These are phyloP conservation scores for Suillus bovinus DNA, from an alignment of 768 basidiomycete species.

Conservation along the genomic window DNA sequence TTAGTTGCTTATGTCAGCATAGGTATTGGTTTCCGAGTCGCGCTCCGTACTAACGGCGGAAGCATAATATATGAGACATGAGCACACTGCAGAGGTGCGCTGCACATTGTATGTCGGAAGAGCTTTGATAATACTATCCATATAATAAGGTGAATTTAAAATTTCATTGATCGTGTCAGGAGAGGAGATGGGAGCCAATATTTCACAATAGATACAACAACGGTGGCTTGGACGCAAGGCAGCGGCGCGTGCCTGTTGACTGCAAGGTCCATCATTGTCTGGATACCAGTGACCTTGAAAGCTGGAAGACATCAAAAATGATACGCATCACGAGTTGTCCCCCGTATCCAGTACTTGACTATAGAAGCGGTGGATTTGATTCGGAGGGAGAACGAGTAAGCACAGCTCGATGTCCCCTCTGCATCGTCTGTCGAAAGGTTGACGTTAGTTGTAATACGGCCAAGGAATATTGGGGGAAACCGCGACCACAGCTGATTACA, in stretches of 20 bases:
- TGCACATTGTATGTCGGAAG: neutral
- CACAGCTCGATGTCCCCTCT: neutral
- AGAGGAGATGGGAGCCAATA: neutral
- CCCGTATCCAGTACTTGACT: neutral
- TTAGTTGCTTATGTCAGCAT: conserved; percentile 10
- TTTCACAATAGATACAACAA: neutral
- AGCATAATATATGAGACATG: neutral
- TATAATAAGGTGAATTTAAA: neutral
- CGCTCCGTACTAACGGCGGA: neutral
- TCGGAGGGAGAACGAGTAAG: neutral
- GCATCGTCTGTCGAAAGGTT: neutral
- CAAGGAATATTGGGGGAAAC: neutral
- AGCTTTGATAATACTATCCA: neutral
- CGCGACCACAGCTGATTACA: neutral
- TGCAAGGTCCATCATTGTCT: neutral
- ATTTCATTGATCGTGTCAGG: neutral
- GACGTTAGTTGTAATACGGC: neutral
- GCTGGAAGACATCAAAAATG: neutral
- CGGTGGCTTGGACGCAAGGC: neutral
- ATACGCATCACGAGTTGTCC: neutral
- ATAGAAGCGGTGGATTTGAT: neutral
- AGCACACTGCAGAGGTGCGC: neutral
- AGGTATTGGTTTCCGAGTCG: neutral
- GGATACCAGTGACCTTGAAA: neutral
- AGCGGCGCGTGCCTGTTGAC: neutral